phyloP scores from a whole-genome alignment of 768 basidiomycete species.

The Albatrellus ellisii region DNA sequence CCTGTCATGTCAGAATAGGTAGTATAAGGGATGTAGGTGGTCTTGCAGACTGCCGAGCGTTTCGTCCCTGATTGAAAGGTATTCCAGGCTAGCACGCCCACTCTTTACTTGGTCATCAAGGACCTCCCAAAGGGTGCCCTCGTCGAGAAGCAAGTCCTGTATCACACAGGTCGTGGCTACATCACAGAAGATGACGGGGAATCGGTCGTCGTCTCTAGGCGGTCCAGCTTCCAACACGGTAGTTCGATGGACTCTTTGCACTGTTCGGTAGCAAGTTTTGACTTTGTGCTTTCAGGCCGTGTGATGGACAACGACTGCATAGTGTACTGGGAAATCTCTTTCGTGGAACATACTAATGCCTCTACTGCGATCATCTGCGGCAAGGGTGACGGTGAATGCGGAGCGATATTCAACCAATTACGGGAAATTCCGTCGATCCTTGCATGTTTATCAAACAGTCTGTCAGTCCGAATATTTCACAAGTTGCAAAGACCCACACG shows the following conservation, averaged over 20 bases:
- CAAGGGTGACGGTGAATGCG: constrained; percentile 4
- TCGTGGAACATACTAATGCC: constrained; percentile 1
- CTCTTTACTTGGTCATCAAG: constrained; percentile 48
- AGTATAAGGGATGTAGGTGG: constrained; percentile 7
- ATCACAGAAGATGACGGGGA: constrained; percentile 37
- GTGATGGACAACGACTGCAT: constrained; percentile 1
- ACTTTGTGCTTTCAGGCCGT: background rate
- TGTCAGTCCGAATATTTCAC: constrained; percentile 39
- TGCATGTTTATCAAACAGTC: constrained; percentile 13
- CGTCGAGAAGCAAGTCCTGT: constrained; percentile 63
- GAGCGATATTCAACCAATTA: constrained; percentile 4
- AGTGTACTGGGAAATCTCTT: constrained; percentile 5
- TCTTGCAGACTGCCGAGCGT: background rate
- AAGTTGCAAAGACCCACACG: background rate
- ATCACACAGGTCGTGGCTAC: constrained; percentile 53
- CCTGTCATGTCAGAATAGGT: constrained; percentile 29
- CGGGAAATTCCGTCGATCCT: constrained; percentile 11
- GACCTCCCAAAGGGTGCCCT: constrained; percentile 59
- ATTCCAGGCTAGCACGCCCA: constrained; percentile 22
- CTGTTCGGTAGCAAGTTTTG: too few relatives aligned
- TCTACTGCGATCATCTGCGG: constrained; percentile 11
- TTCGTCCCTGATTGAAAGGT: too few relatives aligned
- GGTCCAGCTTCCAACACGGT: constrained; percentile 33
- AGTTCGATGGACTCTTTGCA: background rate
- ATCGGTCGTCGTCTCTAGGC: constrained; percentile 18